Base-by-base conservation (phyloP, 176 grass and related monocot species). In the Zoysia pacifica region DNA sequence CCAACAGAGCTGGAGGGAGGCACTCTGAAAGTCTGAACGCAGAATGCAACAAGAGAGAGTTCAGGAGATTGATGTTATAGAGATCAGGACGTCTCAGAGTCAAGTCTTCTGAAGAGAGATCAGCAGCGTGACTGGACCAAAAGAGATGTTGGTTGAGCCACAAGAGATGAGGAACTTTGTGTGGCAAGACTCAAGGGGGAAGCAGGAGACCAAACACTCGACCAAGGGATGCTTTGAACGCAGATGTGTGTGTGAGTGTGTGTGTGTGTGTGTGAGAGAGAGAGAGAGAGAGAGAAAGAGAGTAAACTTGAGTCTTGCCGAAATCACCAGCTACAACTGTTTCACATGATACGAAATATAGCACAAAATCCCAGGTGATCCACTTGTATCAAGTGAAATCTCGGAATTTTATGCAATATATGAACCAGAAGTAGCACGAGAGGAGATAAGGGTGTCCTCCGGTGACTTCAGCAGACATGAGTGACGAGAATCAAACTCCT, bases 381-480 rank as follows among this genome's bases (percentile, higher is more conserved):
- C 87, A 89, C 87, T 62, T 82, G 82, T 89, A 85, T 85, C 82
- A 89, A 85, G 87, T 89, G 82, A 89, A 89, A 51, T 89, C 87
- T 45, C 87, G 87, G 50, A 89, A 89, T 77, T 89, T 89, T 82
- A 89, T 85, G 82, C 82, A 89, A 6, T 85, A 89, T 85, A 85
- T 91, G 77, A 94, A 88, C 91, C 91, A 94, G 82, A 94, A 94
- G 76, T 88, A 87, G 82, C 75, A 87, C 65, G 71, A 88, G 82
- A 84, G 81, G 70, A 91, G 86, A 86, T 82, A 91, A 64, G 82
- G 74, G 75, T 68, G 84, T 82, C 74, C 86, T 77, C 82, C 83
- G n/a, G 80, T 48, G 12, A 80, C 18, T 74, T 88, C 91, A 89
- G 84, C 74, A 89, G 87, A 89, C 87, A 89, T 89, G 82, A 3